These are phyloP conservation scores for Chenopodium formosanum DNA, from an alignment of 148 eudicot species.

Conservation along the genomic window DNA sequence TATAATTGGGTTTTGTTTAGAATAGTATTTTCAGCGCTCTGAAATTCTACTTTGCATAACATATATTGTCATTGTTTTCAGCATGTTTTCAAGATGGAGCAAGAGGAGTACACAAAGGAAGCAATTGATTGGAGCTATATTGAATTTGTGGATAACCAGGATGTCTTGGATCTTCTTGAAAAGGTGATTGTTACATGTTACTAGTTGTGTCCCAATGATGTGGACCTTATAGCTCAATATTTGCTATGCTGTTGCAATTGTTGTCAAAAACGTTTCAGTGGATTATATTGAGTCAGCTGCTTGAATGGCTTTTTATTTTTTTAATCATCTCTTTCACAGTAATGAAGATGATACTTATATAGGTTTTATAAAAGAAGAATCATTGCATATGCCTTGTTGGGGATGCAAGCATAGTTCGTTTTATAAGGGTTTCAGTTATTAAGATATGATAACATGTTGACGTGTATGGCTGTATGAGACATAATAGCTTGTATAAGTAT, in stretches of 20 bases:
- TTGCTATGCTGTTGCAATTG: neutral
- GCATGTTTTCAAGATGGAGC: slow-evolving; percentile 99
- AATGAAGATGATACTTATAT: slow-evolving; percentile 3
- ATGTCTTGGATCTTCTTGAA: slow-evolving; percentile 96
- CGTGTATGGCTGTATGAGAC: neutral
- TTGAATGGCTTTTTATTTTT: neutral
- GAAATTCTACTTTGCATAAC: slow-evolving; percentile 3
- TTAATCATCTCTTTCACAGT: neutral
- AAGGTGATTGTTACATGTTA: slow-evolving; percentile 49
- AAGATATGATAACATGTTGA: neutral
- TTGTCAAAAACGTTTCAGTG: no score
- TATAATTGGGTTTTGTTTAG: slow-evolving; percentile 4
- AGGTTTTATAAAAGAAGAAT: neutral
- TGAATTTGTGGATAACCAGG: slow-evolving; percentile 96
- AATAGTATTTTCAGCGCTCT: slow-evolving; percentile 9
- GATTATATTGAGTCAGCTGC: neutral
- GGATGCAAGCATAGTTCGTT: neutral
- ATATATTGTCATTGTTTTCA: slow-evolving; percentile 39
- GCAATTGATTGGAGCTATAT: slow-evolving; percentile 96
- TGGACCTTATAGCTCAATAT: neutral
- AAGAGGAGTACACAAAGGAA: slow-evolving; percentile 92
- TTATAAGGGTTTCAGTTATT: neutral
- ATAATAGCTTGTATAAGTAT: neutral
- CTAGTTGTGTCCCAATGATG: neutral
- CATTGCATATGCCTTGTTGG: neutral